Percentiles rank a stretch among this genome's conserved stretches.
Conservation (phyloP, 495 filamentous ascomycete species). For the Bacidia gigantensis region DNA sequence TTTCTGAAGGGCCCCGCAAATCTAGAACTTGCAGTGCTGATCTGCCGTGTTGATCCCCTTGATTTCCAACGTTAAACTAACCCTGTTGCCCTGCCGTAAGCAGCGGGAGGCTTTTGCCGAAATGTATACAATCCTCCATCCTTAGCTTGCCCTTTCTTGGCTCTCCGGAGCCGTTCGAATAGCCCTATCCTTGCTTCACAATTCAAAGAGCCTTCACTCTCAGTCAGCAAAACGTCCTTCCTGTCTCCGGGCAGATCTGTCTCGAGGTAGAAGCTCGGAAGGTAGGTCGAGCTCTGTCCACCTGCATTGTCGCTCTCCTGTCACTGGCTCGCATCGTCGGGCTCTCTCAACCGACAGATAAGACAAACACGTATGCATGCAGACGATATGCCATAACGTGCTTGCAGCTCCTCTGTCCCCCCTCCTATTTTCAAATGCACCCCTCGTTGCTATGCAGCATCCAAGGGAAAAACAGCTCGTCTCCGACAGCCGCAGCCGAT, state of each 20-base stretch:
- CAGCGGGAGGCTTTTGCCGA: background rate
- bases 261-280: background rate
- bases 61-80: background rate
- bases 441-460: too few relatives aligned
- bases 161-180: too few relatives aligned
- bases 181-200: too few relatives aligned
- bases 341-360: background rate
- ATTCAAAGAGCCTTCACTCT: too few relatives aligned
- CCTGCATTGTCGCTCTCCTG: background rate
- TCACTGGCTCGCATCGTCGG: background rate
- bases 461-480: too few relatives aligned
- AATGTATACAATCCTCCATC: background rate
- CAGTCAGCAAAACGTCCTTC: too few relatives aligned
- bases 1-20: background rate
- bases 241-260: too few relatives aligned
- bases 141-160: background rate
- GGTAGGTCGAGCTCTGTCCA: background rate
- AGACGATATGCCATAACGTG: background rate
- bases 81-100: too few relatives aligned
- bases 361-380: background rate
- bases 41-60: background rate
- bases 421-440: too few relatives aligned
- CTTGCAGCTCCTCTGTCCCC: background rate
- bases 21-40: background rate
- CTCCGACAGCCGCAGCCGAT: too few relatives aligned